Base-by-base conservation (phyloP, 441 rosid species). In the Gossypium lobatum region DNA sequence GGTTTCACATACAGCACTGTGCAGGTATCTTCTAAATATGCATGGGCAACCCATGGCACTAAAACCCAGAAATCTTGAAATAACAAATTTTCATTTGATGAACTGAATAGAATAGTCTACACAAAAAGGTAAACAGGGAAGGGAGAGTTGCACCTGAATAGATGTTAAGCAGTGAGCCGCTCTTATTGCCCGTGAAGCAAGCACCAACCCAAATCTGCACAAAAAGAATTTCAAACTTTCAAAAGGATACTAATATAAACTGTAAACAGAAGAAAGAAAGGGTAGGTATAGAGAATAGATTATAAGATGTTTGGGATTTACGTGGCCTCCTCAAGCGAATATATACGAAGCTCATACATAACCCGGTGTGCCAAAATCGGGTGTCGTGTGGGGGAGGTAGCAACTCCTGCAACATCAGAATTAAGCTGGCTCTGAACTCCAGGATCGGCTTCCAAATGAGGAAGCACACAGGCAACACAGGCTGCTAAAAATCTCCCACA, bases 141-240 rank as follows among this genome's bases (percentile, higher is more conserved):
- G 50, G 14, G 20, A 18, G 64, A 55, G 68, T n/a, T 57, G 74
- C 50, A 91, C 99, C 97, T 95, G 99, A 80, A 95, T 95, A 60
- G 98, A 95, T 68, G 99, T 95, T 81, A 93, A 87, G 83, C 97
- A 95, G 74, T 93, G 99, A 45, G 96, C 98, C 77, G 99, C 98
- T 84, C 98, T 91, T 72, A 93, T 88, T 76, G 96, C 91, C 39
- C 93, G 88, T 64, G 99, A 93, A 76, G 87, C 91, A 77, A 91
- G 99, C 62, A 93, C 92, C 55, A 79, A 77, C 64, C 98, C 98
- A 82, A 95, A 95, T 65, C 97, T 95, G 84, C 31, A 78, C 5
- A 42, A 42, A 71, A 57, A 34, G 78, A 64, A 4, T 67, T 57
- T 66, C 73, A 60, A 26, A 46, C 37, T 69, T 26, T 14, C 4